Base-by-base conservation (phyloP, 306 rosid genomes). In the Alnus rubra region DNA sequence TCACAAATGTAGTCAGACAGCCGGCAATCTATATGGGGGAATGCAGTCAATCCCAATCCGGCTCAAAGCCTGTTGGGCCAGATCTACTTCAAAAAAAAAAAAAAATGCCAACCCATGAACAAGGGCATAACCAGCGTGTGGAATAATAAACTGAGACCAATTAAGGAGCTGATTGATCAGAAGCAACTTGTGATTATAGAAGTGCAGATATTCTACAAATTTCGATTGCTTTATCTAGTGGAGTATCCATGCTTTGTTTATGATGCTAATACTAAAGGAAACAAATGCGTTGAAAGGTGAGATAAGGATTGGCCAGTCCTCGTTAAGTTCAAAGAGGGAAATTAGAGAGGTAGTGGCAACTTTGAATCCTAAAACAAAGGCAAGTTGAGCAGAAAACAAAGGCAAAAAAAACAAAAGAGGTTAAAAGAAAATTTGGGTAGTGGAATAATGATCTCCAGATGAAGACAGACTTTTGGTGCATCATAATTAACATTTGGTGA, bases 371-470 rank as follows among this genome's bases (percentile, higher is more conserved):
- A 70, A 23, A 23, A 23, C 28, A 23, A 23, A 23, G 28, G 15
- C 55, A 18, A 73, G 49, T 49, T 19, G 31, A 33, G 53, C 68
- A 3, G 30, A 18, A 23, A 44, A 55, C 53, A 68, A 53, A 28
- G 52, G 44, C 45, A 42, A 7, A 53, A 55, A 14, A 8, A 45
- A 18, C 44, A 50, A 16, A 11, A 28, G 28, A 23, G 28, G 56
- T n/a, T 52, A 28, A 56, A 12, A 54, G 10, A 33, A 50, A 52
- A 7, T 2, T 50, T 28, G 7, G 63, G 78, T n/a, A 8, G 71
- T 76, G 69, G 85, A 62, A 71, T 81, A 45, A 51, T 75, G 78
- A 47, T 81, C 64, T 75, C 23, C 19, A 54, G 18, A 19, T 19
- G 42, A 64, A 74, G 18, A 69, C 71, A 49, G 44, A 15, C 8